Percentiles rank a stretch among this genome's conserved stretches.
These are phyloP conservation scores for Diaporthe humulicola DNA, from an alignment of 2,329 filamentous ascomycete genomes.

Conservation along the genomic window DNA sequence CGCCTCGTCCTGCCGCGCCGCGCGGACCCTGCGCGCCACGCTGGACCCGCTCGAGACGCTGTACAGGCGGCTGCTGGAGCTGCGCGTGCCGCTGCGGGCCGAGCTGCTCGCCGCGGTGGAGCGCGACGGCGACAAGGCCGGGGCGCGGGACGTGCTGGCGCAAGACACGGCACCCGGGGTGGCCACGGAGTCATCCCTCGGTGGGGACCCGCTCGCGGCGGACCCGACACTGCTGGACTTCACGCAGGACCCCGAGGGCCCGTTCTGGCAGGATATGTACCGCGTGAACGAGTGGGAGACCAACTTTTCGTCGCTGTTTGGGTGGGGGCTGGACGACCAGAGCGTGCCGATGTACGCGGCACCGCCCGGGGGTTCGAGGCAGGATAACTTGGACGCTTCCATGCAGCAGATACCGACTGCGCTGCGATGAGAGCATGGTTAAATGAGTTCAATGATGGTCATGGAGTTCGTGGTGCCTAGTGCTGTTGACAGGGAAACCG, in stretches of 20 bases:
- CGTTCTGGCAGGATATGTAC: slow-evolving; percentile 35
- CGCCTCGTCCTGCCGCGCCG: background rate
- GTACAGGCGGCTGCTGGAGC: slow-evolving; percentile 24
- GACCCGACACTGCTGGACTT: background rate
- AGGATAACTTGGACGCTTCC: too few species aligned
- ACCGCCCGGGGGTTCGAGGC: background rate
- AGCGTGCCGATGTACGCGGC: background rate
- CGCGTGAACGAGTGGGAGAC: slow-evolving; percentile 32
- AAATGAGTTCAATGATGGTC: too few species aligned
- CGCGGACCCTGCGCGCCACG: background rate
- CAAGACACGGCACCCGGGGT: background rate
- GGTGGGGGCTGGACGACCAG: slow-evolving; percentile 29
- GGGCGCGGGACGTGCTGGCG: too few species aligned
- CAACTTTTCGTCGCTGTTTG: slow-evolving; percentile 32
- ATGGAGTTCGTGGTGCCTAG: too few species aligned
- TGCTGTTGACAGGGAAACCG: background rate
- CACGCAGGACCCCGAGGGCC: slow-evolving; percentile 30
- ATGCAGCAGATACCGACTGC: too few species aligned
- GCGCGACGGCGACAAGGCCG: background rate
- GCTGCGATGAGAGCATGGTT: too few species aligned
- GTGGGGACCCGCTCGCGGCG: background rate
- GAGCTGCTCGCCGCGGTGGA: slow-evolving; percentile 32
- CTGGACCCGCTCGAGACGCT: slow-evolving; percentile 32
- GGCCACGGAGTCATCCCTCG: background rate
- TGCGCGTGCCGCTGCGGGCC: slow-evolving; percentile 25